Evolutionary conservation across 129 eudicot genomes (phyloP), one percentile per base, ranked within the genome.

Genomic region (Chrysanthemum lavandulifolium): DNA sequence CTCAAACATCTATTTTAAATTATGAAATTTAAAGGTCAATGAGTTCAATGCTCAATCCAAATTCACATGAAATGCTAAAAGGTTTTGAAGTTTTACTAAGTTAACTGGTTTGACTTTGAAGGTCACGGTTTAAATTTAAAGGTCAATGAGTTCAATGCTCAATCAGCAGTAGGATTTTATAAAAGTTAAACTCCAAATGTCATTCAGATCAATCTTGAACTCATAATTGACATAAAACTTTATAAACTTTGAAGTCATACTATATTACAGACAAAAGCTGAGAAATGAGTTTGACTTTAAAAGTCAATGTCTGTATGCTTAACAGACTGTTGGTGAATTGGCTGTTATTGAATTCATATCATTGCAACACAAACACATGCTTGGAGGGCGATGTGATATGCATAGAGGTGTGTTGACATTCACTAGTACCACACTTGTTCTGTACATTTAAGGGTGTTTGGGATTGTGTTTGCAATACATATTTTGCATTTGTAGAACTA

Each of bases 311-410:
- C n/a, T n/a, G n/a, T n/a, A n/a, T n/a, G n/a, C n/a, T n/a, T n/a
- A n/a, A n/a, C 27, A 59, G n/a, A n/a, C n/a, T n/a, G n/a, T n/a
- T n/a, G n/a, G n/a, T n/a, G n/a, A n/a, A n/a, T n/a, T n/a, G n/a
- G n/a, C n/a, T n/a, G 61, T 88, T 66, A 45, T 63, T 40, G 89
- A 82, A 50, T 71, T 88, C 51, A 88, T 91, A 92, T 96, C 97
- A 8, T 19, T 5, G 36, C 68, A 86, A 74, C 84, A 88, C 72
- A 84, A 88, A 60, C 87, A 86, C 76, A 88, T 83, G 91, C 68
- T 91, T 2, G 90, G 81, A 43, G 97, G 97, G 15, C 97, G 84
- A 82, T 96, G 86, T 11, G 97, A 86, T 64, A 50, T 84, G 78
- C 89, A 91, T 79, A 88, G 90, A 8, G 96, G 89, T 19, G 47